Conservation (phyloP, 768 basidiomycete species). For the Pisolithus orientalis region DNA sequence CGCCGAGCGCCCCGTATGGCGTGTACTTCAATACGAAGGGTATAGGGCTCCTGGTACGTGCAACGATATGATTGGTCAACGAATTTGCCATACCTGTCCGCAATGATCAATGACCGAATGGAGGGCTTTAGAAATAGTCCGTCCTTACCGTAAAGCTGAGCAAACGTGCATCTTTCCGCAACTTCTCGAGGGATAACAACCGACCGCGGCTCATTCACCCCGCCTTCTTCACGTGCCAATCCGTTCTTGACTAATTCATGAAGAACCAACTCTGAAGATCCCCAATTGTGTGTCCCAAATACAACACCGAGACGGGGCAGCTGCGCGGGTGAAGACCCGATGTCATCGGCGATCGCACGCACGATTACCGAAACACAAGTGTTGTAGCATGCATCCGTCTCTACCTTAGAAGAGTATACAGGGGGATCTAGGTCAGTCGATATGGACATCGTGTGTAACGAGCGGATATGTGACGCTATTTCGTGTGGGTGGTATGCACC, state of each 20-base stretch:
- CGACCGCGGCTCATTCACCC: conserved; percentile 10
- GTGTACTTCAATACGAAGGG: conserved; percentile 83
- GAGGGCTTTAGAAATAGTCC: conserved; percentile 11
- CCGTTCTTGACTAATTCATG: conserved; percentile 51
- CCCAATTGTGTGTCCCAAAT: conserved; percentile 86
- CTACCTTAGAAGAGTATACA: conserved; percentile 61
- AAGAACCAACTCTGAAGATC: conserved; percentile 56
- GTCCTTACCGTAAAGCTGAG: conserved; percentile 70
- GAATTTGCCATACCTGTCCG: conserved; percentile 77
- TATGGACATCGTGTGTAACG: conserved; percentile 34
- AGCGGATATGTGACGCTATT: conserved; percentile 36
- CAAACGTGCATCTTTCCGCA: conserved; percentile 63
- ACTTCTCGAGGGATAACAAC: conserved; percentile 45
- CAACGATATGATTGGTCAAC: conserved; percentile 65
- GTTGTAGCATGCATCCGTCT: conserved; percentile 75
- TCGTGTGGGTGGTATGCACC: conserved; percentile 90
- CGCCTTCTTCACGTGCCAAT: conserved; percentile 30
- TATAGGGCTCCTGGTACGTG: conserved; percentile 40
- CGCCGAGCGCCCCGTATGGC: conserved; percentile 67
- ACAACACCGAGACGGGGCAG: conserved; percentile 49
- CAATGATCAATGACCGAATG: background rate
- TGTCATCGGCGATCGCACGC: conserved; percentile 46
- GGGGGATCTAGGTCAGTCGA: conserved; percentile 56
- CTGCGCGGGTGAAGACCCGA: conserved; percentile 19
- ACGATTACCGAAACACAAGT: conserved; percentile 56